Base-by-base conservation (phyloP, 169 alveolate genomes). In the Condylostoma magnum region DNA sequence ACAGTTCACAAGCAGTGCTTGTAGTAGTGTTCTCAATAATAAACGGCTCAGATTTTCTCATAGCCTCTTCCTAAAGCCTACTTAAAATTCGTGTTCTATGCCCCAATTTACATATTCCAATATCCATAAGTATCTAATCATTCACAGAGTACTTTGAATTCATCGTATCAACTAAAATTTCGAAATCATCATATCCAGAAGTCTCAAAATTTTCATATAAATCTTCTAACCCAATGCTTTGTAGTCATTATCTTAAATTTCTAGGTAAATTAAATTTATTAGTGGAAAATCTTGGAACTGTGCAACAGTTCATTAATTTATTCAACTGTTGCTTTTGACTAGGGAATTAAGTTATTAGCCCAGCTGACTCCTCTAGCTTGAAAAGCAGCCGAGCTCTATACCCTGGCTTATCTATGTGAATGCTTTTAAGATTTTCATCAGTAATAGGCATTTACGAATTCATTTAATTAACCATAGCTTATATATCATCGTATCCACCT, bases 141-240 rank as follows among this genome's bases (percentile, higher is more conserved):
- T 47, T 57, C n/a, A 57, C 2, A 28, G 69, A 51, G 12, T 57
- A 53, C 30, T 37, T 57, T 10, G 69, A 31, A 8, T 57, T 30
- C 69, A 57, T 57, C 4, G 20, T 47, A 6, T 22, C 2, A 63
- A 43, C 20, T 0, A 63, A 27, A 8, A 27, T 15, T 12, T 44
- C 58, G 31, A 1, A 63, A 44, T 63, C 73, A 6, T 63, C 73
- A 44, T 43, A 63, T 25, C 73, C 73, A 18, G 56, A 1, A 0
- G 18, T 0, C 31, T 20, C 44, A 0, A 63, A 4, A 3, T 22
- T 22, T 0, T 63, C 73, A 18, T 63, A 1, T 1, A 63, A 57
- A 25, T 63, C 73, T 28, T 18, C 12, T 41, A 63, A 28, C 18
- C 46, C 30, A 15, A 63, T 22, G 3, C 58, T 28, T n/a, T 63